Evolutionary conservation across 1,284 basidiomycete genomes (phyloP).

Genomic region (Pyrrhoderma noxium): DNA sequence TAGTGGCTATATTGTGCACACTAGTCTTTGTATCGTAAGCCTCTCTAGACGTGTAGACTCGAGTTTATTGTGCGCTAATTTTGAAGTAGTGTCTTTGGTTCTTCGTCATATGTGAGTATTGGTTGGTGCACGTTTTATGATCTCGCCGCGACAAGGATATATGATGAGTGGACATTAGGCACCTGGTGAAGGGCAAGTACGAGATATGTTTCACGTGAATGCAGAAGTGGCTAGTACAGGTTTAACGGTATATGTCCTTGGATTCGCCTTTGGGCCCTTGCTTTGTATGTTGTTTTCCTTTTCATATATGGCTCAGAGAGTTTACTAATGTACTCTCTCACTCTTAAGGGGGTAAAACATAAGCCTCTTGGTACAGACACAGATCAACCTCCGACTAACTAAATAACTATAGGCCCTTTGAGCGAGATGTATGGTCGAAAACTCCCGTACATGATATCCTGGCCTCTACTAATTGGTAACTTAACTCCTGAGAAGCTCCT

Average conservation of each 20-base stretch:
- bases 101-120: constrained; percentile 22
- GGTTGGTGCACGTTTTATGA: neutral
- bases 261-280: constrained; percentile 24
- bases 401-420: constrained; percentile 20
- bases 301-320: neutral
- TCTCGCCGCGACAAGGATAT: neutral
- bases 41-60: too few species aligned
- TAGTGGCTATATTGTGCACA: constrained; percentile 16
- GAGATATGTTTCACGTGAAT: constrained; percentile 20
- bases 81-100: constrained; percentile 19
- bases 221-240: constrained; percentile 22
- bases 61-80: too few species aligned
- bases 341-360: constrained; percentile 22
- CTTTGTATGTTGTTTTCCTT: constrained; percentile 20
- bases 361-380: neutral
- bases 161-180: constrained; percentile 17
- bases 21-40: constrained; percentile 19
- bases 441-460: constrained; percentile 22
- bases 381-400: neutral
- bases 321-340: neutral
- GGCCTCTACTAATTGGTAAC: constrained; percentile 24
- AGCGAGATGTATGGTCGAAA: constrained; percentile 24
- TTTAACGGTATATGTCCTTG: constrained; percentile 25
- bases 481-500: neutral
- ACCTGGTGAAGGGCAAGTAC: constrained; percentile 23